phyloP scores from a whole-genome alignment of 2,329 filamentous ascomycete genomes.

The Sphaerulina vaccinii region DNA sequence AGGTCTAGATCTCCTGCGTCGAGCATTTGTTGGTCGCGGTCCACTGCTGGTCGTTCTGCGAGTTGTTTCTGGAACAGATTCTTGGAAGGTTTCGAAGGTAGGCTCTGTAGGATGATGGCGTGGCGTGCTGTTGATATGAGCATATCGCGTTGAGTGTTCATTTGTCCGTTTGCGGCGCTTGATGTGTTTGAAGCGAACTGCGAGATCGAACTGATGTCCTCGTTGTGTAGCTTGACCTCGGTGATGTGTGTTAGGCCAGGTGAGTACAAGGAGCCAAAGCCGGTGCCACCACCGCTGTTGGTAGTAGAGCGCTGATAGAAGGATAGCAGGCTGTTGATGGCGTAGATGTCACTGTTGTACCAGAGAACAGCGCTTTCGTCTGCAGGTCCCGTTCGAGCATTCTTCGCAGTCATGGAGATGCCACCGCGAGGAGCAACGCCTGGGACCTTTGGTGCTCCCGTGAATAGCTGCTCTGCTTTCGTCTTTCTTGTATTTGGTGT shows the following conservation, averaged over 20 bases:
- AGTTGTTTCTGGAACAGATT: constrained; percentile 37
- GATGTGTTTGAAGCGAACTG: constrained; percentile 41
- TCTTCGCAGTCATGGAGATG: constrained; percentile 41
- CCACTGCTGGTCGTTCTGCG: constrained; percentile 21
- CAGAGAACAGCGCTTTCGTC: constrained; percentile 50
- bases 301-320: constrained; percentile 46
- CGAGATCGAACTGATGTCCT: constrained; percentile 44
- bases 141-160: constrained; percentile 46
- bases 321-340: constrained; percentile 46
- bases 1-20: constrained; percentile 48
- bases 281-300: constrained; percentile 27
- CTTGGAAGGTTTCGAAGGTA: constrained; percentile 34
- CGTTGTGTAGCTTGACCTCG: constrained; percentile 43
- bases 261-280: constrained; percentile 41
- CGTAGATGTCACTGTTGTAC: constrained; percentile 47
- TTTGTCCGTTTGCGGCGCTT: constrained; percentile 39
- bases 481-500: constrained; percentile 52
- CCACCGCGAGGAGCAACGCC: constrained; percentile 41
- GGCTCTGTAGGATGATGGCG: constrained; percentile 43
- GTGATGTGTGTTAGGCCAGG: constrained; percentile 44
- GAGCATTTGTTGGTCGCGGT: constrained; percentile 45
- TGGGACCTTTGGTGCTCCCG: constrained; percentile 38
- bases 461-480: constrained; percentile 47
- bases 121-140: constrained; percentile 47
- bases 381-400: constrained; percentile 33